Evolutionary conservation across 208 protist species (phyloP).

Genomic region (Trypanosoma mega): DNA sequence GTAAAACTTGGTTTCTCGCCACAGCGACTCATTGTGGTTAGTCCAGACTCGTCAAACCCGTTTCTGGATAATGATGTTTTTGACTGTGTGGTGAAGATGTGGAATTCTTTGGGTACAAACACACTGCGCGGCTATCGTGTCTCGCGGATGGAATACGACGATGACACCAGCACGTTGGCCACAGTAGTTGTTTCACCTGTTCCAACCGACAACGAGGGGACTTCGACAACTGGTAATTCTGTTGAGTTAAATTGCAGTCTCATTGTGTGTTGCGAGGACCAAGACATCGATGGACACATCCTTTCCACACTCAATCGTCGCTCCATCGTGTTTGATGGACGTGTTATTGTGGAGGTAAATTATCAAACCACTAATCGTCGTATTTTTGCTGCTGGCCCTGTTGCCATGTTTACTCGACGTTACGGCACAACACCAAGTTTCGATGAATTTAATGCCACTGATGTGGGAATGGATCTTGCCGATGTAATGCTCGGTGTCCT

Average conservation of each 20-base stretch:
- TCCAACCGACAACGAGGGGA: constrained; percentile 24
- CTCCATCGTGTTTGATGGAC: constrained; percentile 92
- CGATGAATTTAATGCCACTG: constrained; percentile 81
- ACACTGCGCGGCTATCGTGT: constrained; percentile 79
- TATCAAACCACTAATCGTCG: constrained; percentile 85
- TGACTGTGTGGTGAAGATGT: constrained; percentile 55
- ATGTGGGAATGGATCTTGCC: constrained; percentile 79
- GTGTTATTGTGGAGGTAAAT: constrained; percentile 88
- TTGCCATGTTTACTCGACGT: constrained; percentile 92
- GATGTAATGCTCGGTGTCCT: constrained; percentile 71
- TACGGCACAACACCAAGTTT: constrained; percentile 84
- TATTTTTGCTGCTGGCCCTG: constrained; percentile 87
- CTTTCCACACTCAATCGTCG: constrained; percentile 88
- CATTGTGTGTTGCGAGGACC: constrained; percentile 85
- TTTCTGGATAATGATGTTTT: constrained; percentile 48
- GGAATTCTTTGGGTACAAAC: constrained; percentile 75
- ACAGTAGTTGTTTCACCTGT: constrained; percentile 69
- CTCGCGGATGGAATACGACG: constrained; percentile 82
- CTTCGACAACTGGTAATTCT: constrained; percentile 23
- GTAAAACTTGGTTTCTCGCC: constrained; percentile 68
- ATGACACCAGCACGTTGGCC: constrained; percentile 61
- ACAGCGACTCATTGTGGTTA: constrained; percentile 77
- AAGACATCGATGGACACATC: constrained; percentile 89
- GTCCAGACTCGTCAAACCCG: constrained; percentile 41
- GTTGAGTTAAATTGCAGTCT: constrained; percentile 84